A percentile compares a stretch with the other conserved stretches of the same genome.
phyloP scores from a whole-genome alignment of 2,329 filamentous ascomycete genomes.

The Cladosporium halotolerans region DNA sequence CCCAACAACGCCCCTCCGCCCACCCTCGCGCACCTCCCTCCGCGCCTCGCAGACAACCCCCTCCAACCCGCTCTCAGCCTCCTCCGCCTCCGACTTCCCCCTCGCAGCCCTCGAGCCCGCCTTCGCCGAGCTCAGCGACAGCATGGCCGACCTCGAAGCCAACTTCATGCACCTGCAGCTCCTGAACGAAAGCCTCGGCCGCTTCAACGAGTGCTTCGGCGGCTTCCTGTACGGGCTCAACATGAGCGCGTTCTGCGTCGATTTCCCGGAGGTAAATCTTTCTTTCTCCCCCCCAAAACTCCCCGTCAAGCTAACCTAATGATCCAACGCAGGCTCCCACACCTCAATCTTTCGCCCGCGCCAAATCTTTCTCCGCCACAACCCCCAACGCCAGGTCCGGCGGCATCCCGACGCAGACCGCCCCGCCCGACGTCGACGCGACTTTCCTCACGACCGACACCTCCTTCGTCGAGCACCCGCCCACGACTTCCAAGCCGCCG shows the following conservation, averaged over 20 bases:
- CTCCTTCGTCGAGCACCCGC: slow-evolving; percentile 82
- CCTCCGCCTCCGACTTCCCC: slow-evolving; percentile 44
- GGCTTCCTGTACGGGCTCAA: slow-evolving; percentile 94
- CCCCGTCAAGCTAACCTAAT: neutral
- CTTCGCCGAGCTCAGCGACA: slow-evolving; percentile 88
- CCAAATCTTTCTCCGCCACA: slow-evolving; percentile 4
- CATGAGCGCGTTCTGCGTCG: slow-evolving; percentile 98
- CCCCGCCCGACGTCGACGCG: slow-evolving; percentile 44
- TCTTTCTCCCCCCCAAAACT: neutral
- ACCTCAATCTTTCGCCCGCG: slow-evolving; percentile 68
- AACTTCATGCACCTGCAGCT: slow-evolving; percentile 97
- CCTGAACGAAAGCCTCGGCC: slow-evolving; percentile 88
- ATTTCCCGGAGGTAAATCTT: slow-evolving; percentile 76
- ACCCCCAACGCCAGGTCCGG: neutral
- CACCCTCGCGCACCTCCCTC: slow-evolving; percentile 82
- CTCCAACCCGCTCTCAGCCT: slow-evolving; percentile 18
- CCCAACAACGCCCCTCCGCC: slow-evolving; percentile 85
- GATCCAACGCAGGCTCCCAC: slow-evolving; percentile 60
- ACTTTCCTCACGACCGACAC: slow-evolving; percentile 93
- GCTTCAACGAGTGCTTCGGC: slow-evolving; percentile 94
- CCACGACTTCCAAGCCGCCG: slow-evolving; percentile 45
- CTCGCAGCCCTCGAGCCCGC: slow-evolving; percentile 80
- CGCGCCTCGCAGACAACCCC: slow-evolving; percentile 61
- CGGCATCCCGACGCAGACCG: slow-evolving; percentile 1
- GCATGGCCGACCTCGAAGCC: slow-evolving; percentile 89